phyloP scores from a whole-genome alignment of 345 rosid genomes.

The Lumnitzera racemosa region DNA sequence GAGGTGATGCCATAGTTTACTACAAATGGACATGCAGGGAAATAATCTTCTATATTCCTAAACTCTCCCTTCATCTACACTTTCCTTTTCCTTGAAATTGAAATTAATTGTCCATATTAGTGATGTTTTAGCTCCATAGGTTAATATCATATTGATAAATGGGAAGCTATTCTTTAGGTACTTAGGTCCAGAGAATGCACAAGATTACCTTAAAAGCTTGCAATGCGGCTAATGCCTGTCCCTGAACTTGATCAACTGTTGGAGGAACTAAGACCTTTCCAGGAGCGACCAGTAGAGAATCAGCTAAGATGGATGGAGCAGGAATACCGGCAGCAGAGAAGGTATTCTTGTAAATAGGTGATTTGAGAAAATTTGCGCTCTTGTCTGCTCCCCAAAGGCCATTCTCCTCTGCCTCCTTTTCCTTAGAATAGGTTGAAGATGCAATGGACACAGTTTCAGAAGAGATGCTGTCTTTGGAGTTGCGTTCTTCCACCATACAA shows the following conservation, averaged over 20 bases:
- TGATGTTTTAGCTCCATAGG: too few species aligned
- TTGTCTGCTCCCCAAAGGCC: slow-evolving; percentile 24
- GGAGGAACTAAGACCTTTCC: slow-evolving; percentile 82
- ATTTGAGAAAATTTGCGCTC: slow-evolving; percentile 24
- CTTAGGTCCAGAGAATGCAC: not conserved
- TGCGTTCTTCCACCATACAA: slow-evolving; percentile 31
- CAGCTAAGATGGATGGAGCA: slow-evolving; percentile 70
- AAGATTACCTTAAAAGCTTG: slow-evolving; percentile 77
- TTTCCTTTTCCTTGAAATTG: too few species aligned
- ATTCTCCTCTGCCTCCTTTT: slow-evolving; percentile 21
- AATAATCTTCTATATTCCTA: too few species aligned
- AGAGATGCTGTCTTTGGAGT: slow-evolving; percentile 24
- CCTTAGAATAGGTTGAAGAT: slow-evolving; percentile 26
- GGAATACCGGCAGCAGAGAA: slow-evolving; percentile 69
- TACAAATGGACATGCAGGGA: too few species aligned
- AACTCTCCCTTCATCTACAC: too few species aligned
- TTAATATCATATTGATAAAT: too few species aligned
- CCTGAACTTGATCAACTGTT: slow-evolving; percentile 78
- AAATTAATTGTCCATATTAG: too few species aligned
- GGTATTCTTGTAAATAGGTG: slow-evolving; percentile 23
- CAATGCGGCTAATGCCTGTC: slow-evolving; percentile 80
- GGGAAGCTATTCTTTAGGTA: too few species aligned
- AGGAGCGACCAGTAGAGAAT: slow-evolving; percentile 55
- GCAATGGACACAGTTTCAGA: slow-evolving; percentile 21
- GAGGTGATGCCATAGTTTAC: too few species aligned